phyloP scores from a whole-genome alignment of 2,329 filamentous ascomycete species.

The Beauveria sp. region DNA sequence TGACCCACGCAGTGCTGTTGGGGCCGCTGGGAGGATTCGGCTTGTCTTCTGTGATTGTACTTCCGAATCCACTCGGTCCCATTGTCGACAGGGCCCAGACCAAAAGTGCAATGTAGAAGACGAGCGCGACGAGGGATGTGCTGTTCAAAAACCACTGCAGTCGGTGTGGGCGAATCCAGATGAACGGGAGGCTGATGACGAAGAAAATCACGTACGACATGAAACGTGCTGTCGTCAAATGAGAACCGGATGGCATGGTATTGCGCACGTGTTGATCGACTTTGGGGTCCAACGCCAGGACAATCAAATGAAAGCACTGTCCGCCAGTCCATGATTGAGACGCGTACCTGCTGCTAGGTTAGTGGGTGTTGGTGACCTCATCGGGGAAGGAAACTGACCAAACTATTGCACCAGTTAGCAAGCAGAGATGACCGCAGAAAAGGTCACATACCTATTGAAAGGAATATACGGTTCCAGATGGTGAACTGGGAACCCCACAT shows the following conservation, averaged over 20 bases:
- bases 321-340: constrained; percentile 41
- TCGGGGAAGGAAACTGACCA: constrained; percentile 15
- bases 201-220: constrained; percentile 37
- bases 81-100: constrained; percentile 38
- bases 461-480: constrained; percentile 34
- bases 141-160: constrained; percentile 35
- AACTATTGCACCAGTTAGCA: constrained; percentile 15
- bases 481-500: constrained; percentile 36
- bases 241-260: constrained; percentile 30
- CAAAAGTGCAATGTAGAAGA: constrained; percentile 34
- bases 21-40: constrained; percentile 22
- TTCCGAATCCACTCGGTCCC: constrained; percentile 31
- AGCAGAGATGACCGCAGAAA: background rate
- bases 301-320: constrained; percentile 36
- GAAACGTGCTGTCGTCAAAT: constrained; percentile 37
- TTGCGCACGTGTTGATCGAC: constrained; percentile 36
- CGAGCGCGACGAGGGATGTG: constrained; percentile 30
- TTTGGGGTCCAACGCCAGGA: constrained; percentile 37
- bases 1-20: constrained; percentile 27
- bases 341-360: constrained; percentile 25
- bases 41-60: constrained; percentile 20
- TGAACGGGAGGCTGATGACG: constrained; percentile 33
- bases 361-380: background rate
- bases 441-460: constrained; percentile 28
- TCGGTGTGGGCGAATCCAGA: constrained; percentile 37